phyloP scores from a whole-genome alignment of 202 grass and related monocot species.

The Brachypodium distachyon region DNA sequence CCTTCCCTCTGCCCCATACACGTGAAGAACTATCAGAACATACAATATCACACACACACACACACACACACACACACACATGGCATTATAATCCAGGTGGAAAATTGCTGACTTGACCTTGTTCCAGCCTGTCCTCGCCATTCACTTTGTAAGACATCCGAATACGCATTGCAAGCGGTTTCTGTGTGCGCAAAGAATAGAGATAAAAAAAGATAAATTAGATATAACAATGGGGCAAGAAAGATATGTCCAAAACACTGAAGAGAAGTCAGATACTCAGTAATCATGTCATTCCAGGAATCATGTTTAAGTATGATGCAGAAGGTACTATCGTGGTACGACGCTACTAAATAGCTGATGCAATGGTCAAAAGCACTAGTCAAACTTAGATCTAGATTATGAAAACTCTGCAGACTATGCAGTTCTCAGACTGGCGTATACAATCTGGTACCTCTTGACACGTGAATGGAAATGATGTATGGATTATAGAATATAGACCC shows the following conservation, averaged over 20 bases:
- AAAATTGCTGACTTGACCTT: slow-evolving; percentile 94
- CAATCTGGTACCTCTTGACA: neutral
- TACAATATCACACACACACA: slow-evolving; percentile 10
- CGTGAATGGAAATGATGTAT: neutral
- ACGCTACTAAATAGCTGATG: neutral
- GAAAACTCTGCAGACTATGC: neutral
- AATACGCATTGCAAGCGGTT: slow-evolving; percentile 81
- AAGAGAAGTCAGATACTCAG: neutral
- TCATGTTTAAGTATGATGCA: neutral
- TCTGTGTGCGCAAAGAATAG: slow-evolving; percentile 38
- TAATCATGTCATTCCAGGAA: neutral
- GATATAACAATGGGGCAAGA: neutral
- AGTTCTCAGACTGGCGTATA: neutral
- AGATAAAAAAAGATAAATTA: slow-evolving; percentile 15
- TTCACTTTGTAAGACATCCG: slow-evolving; percentile 86
- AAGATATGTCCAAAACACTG: neutral
- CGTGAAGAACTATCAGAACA: slow-evolving; percentile 23
- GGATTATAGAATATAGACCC: neutral
- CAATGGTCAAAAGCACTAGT: neutral
- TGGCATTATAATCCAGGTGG: slow-evolving; percentile 55
- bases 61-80: slow-evolving; percentile 10
- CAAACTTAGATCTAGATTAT: neutral
- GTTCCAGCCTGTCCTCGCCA: slow-evolving; percentile 77
- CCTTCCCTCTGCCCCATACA: neutral
- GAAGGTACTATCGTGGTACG: neutral